phyloP scores from a whole-genome alignment of 1,284 basidiomycete species.

The Testicularia cyperi region DNA sequence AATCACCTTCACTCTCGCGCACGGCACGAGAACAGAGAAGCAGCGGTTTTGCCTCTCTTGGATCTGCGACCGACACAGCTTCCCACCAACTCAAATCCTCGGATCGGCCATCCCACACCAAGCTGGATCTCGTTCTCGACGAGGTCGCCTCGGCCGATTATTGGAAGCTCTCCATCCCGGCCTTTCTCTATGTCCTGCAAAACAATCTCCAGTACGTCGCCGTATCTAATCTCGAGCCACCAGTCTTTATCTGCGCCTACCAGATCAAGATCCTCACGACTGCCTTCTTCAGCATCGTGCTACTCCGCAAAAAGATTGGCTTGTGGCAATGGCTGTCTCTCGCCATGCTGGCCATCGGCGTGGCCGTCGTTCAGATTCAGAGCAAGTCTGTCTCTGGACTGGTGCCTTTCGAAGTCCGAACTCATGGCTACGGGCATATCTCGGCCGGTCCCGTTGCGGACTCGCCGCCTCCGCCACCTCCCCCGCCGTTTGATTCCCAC shows the following conservation, averaged over 20 bases:
- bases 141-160: conserved; percentile 71
- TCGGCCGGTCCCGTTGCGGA: conserved; percentile 27
- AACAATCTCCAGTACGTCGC: conserved; percentile 96
- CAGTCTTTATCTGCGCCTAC: conserved; percentile 77
- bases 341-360: conserved; percentile 81
- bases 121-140: conserved; percentile 43
- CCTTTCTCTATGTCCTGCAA: conserved; percentile 81
- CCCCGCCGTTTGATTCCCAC: conserved; percentile 38
- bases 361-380: conserved; percentile 83
- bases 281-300: conserved; percentile 84
- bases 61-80: no score
- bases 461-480: conserved; percentile 48
- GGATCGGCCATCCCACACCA: conserved; percentile 2
- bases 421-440: conserved; percentile 31
- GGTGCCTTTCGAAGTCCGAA: conserved; percentile 33
- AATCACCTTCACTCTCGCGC: no score
- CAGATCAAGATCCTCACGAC: conserved; percentile 83
- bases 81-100: not conserved
- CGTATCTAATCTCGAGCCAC: conserved; percentile 85
- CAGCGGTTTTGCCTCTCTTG: no score
- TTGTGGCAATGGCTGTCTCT: conserved; percentile 80
- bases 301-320: conserved; percentile 78
- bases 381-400: conserved; percentile 39
- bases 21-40: no score
- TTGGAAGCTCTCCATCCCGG: conserved; percentile 95